phyloP scores from a whole-genome alignment of 192 early-diverging fungal genomes.

The Coemansia pectinata region DNA sequence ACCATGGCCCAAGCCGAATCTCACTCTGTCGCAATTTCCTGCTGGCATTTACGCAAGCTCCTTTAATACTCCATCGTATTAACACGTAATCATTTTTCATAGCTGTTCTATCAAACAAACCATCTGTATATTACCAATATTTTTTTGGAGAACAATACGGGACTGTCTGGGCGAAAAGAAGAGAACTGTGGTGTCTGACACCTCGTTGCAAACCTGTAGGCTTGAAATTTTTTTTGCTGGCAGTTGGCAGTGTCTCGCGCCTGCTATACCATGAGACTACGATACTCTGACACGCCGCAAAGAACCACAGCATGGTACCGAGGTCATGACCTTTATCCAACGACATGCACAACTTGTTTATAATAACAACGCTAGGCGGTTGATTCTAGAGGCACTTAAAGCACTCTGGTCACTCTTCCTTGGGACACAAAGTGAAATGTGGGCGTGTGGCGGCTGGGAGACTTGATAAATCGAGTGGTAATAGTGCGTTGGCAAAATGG shows the following conservation, averaged over 20 bases:
- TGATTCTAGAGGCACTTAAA: conserved; percentile 18
- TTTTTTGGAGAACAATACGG: conserved; percentile 30
- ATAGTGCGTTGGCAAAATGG: conserved; percentile 34
- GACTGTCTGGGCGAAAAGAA: conserved; percentile 53
- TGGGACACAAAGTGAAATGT: conserved; percentile 9
- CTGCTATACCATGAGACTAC: neutral
- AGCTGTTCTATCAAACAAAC: too few species aligned
- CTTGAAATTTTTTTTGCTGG: conserved; percentile 25
- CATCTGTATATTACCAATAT: neutral
- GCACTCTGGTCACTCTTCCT: conserved; percentile 24
- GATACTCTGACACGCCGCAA: conserved; percentile 25
- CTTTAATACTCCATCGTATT: neutral
- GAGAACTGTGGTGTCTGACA: conserved; percentile 37
- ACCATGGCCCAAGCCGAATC: conserved; percentile 5
- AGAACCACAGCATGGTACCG: conserved; percentile 10
- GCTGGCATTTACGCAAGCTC: neutral
- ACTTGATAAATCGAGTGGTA: neutral
- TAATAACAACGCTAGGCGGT: conserved; percentile 9
- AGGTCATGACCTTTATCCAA: conserved; percentile 19
- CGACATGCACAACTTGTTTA: conserved; percentile 38
- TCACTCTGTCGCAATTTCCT: neutral
- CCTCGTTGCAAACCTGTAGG: conserved; percentile 23
- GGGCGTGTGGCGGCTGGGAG: conserved; percentile 22
- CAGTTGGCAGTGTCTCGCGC: neutral
- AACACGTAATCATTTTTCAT: neutral